Percentiles rank a stretch among this genome's conserved stretches.
These are phyloP conservation scores for Narthecium ossifragum DNA, from an alignment of 106 monocot genomes.

Conservation along the genomic window DNA sequence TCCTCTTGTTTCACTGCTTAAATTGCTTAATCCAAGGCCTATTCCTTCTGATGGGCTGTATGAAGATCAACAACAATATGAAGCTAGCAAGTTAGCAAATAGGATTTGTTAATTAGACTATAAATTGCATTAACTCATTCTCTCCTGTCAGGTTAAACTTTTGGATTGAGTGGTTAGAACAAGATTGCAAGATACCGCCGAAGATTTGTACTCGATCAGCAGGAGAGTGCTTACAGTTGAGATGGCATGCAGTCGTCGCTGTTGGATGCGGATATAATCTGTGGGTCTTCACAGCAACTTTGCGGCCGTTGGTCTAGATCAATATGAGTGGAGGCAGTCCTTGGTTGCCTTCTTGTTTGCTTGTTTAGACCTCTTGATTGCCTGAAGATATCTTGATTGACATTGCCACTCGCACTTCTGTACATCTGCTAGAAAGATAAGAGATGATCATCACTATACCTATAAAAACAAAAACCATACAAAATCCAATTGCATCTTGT, in stretches of 20 bases:
- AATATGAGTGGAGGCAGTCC: background rate
- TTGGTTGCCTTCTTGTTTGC: background rate
- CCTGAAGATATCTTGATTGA: background rate
- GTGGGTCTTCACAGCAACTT: background rate
- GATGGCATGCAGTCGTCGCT: background rate
- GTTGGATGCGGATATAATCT: background rate
- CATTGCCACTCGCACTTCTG: slow-evolving; percentile 18
- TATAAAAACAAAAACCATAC: background rate
- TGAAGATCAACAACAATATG: background rate
- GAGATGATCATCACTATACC: background rate
- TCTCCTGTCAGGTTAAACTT: slow-evolving; percentile 1
- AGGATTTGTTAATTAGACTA: no score
- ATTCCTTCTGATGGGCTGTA: background rate
- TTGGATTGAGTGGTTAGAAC: background rate
- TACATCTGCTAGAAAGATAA: slow-evolving; percentile 19
- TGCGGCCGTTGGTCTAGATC: no score
- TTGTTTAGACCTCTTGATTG: background rate
- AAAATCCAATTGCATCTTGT: background rate
- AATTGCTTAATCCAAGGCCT: background rate
- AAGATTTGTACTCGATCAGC: background rate
- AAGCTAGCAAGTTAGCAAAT: no score
- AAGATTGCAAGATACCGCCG: background rate
- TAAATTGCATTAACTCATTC: no score
- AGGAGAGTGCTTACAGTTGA: slow-evolving; percentile 6
- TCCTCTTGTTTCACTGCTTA: background rate